Evolutionary conservation across 179 eudicot genomes (phyloP).

Genomic region (Amaranthus tricolor): DNA sequence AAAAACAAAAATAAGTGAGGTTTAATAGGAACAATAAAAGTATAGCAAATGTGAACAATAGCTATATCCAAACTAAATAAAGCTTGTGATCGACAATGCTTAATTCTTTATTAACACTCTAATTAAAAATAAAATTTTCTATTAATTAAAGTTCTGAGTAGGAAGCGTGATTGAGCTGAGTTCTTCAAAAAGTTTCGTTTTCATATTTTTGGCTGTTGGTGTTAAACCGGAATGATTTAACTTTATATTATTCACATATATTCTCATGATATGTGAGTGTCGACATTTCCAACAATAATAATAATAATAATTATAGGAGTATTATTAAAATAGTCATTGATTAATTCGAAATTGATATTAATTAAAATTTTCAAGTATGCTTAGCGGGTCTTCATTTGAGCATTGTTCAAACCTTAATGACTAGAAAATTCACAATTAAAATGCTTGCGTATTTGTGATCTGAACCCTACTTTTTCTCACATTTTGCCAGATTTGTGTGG

Average conservation of each 20-base stretch:
- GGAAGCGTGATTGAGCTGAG: background rate
- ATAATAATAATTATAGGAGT: background rate
- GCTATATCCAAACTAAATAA: no score
- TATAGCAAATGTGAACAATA: no score
- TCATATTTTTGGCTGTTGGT: background rate
- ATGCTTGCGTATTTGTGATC: slow-evolving; percentile 1
- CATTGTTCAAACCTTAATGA: slow-evolving; percentile 17
- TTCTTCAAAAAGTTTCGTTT: no score
- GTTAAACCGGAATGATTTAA: background rate
- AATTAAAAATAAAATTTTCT: no score
- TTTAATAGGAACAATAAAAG: no score
- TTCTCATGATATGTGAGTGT: slow-evolving; percentile 27
- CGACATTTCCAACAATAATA: slow-evolving; percentile 9
- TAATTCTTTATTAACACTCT: no score
- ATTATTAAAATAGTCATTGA: slow-evolving; percentile 2
- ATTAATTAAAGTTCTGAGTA: no score
- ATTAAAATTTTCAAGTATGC: slow-evolving; percentile 1
- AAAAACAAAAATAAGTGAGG: no score
- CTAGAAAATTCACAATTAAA: background rate
- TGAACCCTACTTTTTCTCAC: slow-evolving; percentile 8
- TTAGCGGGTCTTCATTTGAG: slow-evolving; percentile 14
- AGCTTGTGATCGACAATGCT: no score
- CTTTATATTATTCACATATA: slow-evolving; percentile 19
- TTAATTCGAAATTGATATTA: background rate
- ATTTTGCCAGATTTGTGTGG: slow-evolving; percentile 18